Base-by-base conservation (phyloP, 176 grass and related monocot genomes). In the Carex cristatella region DNA sequence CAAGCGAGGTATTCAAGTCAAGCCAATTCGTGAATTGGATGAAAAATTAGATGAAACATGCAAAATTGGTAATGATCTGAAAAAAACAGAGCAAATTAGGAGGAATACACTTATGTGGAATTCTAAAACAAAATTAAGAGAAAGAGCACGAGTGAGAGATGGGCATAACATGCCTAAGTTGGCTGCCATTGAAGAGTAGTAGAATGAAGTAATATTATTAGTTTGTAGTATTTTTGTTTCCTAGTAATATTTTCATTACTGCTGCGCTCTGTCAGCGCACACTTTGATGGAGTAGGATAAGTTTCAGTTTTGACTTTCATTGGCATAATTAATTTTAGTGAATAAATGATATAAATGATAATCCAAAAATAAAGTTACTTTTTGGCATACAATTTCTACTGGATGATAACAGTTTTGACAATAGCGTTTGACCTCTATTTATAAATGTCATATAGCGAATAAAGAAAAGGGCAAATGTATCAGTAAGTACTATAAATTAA, bases 1-100 rank as follows among this genome's bases (percentile, higher is more conserved):
- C 14, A 82, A 82, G 59, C 15, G 61, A 67, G 44, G 11, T 18
- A 63, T 81, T 63, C 79, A 81, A 81, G 59, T 81, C 59, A 44
- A 28, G 18, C 79, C 79, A 0, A 10, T 65, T 65, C 8, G 33
- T 46, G 59, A 81, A 5, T 46, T 65, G 10, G 37, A 81, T 27
- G 54, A 61, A n/a, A 73, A 23, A 1, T 51, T 73, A 1, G n/a
- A 73, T 54, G 46, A 54, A 13, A 30, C 10, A 6, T 65, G 10
- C 30, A 62, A 35, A 81, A 5, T 38, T 11, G 12, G 27, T 1
- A 23, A 23, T 23, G 38, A 19, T 44, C 10, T 46, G 6, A 14
- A 5, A 2, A 64, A 56, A 33, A 8, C 11, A 13, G 48, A 54
- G 18, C 49, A 8, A 75, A 75, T 5, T 33, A 57, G 5, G 12